Evolutionary conservation across 2,329 filamentous ascomycete genomes (phyloP), one percentile per base, ranked within the genome.

Genomic region (Fusarium sp.): DNA sequence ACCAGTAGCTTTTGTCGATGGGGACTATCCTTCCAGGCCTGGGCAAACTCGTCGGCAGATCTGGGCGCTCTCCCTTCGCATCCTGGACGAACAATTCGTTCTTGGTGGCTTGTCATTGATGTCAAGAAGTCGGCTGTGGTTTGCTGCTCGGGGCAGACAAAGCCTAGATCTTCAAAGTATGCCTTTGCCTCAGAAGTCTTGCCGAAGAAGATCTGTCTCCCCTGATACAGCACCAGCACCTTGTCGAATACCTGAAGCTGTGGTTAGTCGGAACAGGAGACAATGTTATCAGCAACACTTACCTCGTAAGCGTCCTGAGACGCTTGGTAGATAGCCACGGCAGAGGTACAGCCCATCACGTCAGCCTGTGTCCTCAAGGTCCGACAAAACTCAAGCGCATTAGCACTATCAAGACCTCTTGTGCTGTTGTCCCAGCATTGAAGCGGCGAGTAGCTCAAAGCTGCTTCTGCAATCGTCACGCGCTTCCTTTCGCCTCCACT

Each of bases 341-440:
- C 76, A 2, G 85, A 85, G 0, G 87, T 85, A 4, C 83, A 67
- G 8, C 84, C 77, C 7, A 84, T 80, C 68, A 88, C 83, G 63
- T 88, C 85, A 2, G 87, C 87, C 13, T 88, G 78, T 7, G 83
- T 80, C 32, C 86, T 78, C 44, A 90, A 73, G 47, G 84, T 86
- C 55, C 84, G 82, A 15, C 88, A 86, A 55, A 88, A 90, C 64
- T 89, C 86, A n/a, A 89, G 72, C 2, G 88, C 88, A 2, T 86
- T 89, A 24, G 82, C 85, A 10, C 85, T 83, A 69, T 90, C 88
- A 1, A 91, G 77, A 9, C 88, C 88, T 58, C 80, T 78, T 0
- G 88, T 90, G 10, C 83, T 86, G 47, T 90, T 90, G 54, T 88
- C 90, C 90, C 90, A 92, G 55, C 88, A 89, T 74, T 91, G 88